Conservation (phyloP, 768 basidiomycete species). For the Paxillus rubicundulus region DNA sequence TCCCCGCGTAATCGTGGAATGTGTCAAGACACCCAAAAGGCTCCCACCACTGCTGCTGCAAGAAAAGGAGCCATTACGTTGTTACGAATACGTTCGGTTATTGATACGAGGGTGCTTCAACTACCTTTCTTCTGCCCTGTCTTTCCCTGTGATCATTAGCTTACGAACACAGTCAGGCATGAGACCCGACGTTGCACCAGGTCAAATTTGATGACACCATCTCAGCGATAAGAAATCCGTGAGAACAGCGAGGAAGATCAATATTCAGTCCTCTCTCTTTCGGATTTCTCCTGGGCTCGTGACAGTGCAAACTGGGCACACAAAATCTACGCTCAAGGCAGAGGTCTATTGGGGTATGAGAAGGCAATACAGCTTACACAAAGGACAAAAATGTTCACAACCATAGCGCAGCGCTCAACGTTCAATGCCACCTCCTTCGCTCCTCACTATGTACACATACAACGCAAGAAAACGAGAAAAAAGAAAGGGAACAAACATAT, state of each 20-base stretch:
- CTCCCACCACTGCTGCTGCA: conserved; percentile 5
- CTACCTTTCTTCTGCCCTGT: neutral
- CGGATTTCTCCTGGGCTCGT: too few relatives aligned
- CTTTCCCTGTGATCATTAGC: too few relatives aligned
- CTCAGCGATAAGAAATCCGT: neutral
- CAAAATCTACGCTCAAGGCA: neutral
- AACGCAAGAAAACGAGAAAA: conserved; percentile 12
- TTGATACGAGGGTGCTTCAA: neutral
- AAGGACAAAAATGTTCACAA: conserved; percentile 18
- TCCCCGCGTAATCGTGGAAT: conserved; percentile 10
- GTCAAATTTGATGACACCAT: neutral
- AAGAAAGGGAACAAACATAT: conserved; percentile 15
- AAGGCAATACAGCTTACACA: conserved; percentile 21
- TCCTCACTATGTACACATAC: conserved; percentile 22
- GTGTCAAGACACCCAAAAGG: neutral
- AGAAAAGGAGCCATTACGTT: neutral
- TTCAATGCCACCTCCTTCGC: conserved; percentile 15
- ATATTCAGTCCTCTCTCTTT: too few relatives aligned
- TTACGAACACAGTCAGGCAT: too few relatives aligned
- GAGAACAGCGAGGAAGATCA: neutral
- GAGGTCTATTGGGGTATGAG: conserved; percentile 27
- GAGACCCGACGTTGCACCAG: neutral
- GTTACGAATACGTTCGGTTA: neutral
- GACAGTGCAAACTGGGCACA: too few relatives aligned
- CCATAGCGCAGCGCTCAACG: conserved; percentile 10